A percentile compares a stretch with the other conserved stretches of the same genome.
These are phyloP conservation scores for Cercophora newfieldiana DNA, from an alignment of 495 filamentous ascomycete species.

Conservation along the genomic window DNA sequence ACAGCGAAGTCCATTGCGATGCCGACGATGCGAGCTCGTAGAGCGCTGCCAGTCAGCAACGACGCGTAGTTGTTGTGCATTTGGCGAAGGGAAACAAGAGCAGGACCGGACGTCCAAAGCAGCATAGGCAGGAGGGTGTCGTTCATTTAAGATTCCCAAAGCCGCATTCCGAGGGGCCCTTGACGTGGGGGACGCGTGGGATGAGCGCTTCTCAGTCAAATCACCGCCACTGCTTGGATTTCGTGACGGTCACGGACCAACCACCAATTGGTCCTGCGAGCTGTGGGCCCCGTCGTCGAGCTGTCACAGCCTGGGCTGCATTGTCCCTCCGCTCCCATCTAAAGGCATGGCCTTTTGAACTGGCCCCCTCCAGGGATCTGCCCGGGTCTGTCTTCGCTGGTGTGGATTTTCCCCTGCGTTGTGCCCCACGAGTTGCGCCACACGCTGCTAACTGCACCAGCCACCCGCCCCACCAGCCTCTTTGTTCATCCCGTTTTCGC, in stretches of 20 bases:
- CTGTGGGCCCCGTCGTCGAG: neutral
- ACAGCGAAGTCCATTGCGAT: neutral
- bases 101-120: neutral
- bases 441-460: neutral
- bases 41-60: neutral
- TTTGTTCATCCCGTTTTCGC: neutral
- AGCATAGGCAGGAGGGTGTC: slow-evolving; percentile 14
- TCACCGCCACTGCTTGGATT: slow-evolving; percentile 22
- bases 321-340: neutral
- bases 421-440: neutral
- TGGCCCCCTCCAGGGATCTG: neutral
- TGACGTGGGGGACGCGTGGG: slow-evolving; percentile 42
- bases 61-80: neutral
- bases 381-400: neutral
- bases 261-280: neutral
- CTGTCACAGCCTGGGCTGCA: neutral
- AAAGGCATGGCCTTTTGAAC: neutral
- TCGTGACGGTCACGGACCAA: slow-evolving; percentile 21
- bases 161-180: slow-evolving; percentile 16
- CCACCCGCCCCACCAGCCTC: neutral
- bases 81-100: neutral
- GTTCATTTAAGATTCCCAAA: slow-evolving; percentile 32
- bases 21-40: neutral
- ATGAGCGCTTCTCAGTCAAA: slow-evolving; percentile 29
- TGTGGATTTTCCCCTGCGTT: neutral